Conservation (phyloP, 1,139 yeast species). For the Yamadazyma membranifaciens region DNA sequence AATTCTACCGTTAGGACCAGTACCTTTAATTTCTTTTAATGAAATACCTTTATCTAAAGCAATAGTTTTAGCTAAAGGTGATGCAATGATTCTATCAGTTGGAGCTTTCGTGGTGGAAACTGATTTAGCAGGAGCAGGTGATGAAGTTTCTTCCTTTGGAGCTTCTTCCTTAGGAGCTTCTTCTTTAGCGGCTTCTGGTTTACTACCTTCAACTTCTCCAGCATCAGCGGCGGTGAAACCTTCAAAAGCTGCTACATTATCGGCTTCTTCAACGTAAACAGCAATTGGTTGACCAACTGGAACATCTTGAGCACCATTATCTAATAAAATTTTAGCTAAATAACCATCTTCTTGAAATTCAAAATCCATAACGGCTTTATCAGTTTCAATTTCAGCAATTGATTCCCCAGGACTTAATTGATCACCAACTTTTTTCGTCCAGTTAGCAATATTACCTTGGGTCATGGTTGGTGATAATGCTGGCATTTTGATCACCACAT, state of each 20-base stretch:
- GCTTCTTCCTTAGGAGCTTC: conserved; percentile 29
- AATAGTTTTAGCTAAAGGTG: conserved; percentile 90
- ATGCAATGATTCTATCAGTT: conserved; percentile 79
- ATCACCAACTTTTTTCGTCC: conserved; percentile 91
- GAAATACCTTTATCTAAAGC: conserved; percentile 93
- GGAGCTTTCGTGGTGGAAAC: conserved; percentile 21
- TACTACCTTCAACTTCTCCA: conserved; percentile 49
- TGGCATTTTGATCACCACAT: conserved; percentile 78
- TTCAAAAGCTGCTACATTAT: conserved; percentile 83
- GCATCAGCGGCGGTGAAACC: conserved; percentile 85
- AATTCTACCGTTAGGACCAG: conserved; percentile 96
- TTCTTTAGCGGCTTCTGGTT: conserved; percentile 30
- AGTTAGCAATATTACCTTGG: conserved; percentile 83
- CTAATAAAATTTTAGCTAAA: conserved; percentile 86
- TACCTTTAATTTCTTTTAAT: conserved; percentile 78
- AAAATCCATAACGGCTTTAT: conserved; percentile 98
- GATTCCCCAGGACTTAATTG: conserved; percentile 86
- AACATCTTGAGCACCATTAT: conserved; percentile 84
- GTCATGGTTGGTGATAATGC: conserved; percentile 99
- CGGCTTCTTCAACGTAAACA: conserved; percentile 86
- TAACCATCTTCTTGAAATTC: conserved; percentile 98
- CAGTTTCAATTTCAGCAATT: conserved; percentile 96
- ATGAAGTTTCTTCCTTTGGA: conserved; percentile 21
- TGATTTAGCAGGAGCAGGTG: conserved; percentile 20
- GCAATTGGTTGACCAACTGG: conserved; percentile 97